phyloP scores from a whole-genome alignment of 768 basidiomycete species.

The Panaeolus papilionaceus region DNA sequence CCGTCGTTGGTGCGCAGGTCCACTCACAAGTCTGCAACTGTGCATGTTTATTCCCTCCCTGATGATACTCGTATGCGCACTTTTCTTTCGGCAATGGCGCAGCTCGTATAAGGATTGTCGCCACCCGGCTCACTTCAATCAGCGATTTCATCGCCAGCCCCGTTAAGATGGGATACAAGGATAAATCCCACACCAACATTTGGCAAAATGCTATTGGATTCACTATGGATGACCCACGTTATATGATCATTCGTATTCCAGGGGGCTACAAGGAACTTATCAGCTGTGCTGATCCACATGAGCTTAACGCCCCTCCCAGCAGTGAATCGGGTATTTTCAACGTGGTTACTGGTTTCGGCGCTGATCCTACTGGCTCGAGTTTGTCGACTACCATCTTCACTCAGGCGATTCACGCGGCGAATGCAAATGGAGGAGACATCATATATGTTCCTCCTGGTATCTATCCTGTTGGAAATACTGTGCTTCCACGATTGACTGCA shows the following conservation, averaged over 20 bases:
- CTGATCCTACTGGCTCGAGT: neutral
- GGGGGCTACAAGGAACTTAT: neutral
- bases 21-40: no score
- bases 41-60: neutral
- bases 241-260: conserved; percentile 10
- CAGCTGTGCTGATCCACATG: conserved; percentile 1
- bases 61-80: neutral
- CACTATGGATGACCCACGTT: conserved; percentile 1
- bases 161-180: neutral
- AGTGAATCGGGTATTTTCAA: neutral
- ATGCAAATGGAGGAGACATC: neutral
- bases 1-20: neutral
- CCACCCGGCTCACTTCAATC: neutral
- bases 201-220: conserved; percentile 7
- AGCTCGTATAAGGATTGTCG: conserved; percentile 4
- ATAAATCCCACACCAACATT: neutral
- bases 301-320: neutral
- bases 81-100: conserved; percentile 9
- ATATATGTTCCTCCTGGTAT: conserved; percentile 5
- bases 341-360: neutral
- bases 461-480: conserved; percentile 7
- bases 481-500: conserved; percentile 7
- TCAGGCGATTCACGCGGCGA: neutral
- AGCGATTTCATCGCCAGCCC: conserved; percentile 6
- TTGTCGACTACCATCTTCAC: neutral